Evolutionary conservation across 305 asterid genomes (phyloP).

Genomic region (Fraxinus floribunda): DNA sequence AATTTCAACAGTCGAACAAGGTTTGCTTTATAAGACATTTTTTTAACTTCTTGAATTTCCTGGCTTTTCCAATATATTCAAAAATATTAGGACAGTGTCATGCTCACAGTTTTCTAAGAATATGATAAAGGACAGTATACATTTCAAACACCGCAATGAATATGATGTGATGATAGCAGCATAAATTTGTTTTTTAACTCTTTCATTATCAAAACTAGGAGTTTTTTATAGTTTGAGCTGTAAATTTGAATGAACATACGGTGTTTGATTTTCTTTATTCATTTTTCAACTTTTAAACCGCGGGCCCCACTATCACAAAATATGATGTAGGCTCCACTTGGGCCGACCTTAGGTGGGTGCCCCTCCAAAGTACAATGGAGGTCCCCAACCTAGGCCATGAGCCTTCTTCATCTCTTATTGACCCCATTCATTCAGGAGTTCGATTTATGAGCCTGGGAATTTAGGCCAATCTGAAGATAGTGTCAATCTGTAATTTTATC

Average conservation of each 20-base stretch:
- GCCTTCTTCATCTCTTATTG: background rate
- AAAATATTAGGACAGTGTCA: background rate
- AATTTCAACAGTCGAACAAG: background rate
- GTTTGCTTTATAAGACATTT: background rate
- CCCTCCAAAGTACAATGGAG: background rate
- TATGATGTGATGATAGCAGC: background rate
- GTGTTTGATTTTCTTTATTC: background rate
- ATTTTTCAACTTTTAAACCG: background rate
- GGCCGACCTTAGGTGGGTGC: background rate
- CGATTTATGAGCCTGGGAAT: background rate
- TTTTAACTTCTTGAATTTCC: background rate
- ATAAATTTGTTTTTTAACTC: background rate
- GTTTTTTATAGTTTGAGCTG: background rate
- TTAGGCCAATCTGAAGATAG: background rate
- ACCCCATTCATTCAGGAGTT: background rate
- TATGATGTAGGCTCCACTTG: background rate
- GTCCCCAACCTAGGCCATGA: background rate
- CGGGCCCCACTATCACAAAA: background rate
- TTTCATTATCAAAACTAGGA: background rate
- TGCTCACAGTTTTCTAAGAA: background rate
- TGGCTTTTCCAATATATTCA: background rate
- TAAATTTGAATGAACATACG: background rate
- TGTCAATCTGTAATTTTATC: background rate
- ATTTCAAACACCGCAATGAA: background rate
- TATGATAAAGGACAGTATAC: background rate